A percentile compares a stretch with the other conserved stretches of the same genome.
These are phyloP conservation scores for Tetrapisispora fleetii DNA, from an alignment of 805 yeast species.

Conservation along the genomic window DNA sequence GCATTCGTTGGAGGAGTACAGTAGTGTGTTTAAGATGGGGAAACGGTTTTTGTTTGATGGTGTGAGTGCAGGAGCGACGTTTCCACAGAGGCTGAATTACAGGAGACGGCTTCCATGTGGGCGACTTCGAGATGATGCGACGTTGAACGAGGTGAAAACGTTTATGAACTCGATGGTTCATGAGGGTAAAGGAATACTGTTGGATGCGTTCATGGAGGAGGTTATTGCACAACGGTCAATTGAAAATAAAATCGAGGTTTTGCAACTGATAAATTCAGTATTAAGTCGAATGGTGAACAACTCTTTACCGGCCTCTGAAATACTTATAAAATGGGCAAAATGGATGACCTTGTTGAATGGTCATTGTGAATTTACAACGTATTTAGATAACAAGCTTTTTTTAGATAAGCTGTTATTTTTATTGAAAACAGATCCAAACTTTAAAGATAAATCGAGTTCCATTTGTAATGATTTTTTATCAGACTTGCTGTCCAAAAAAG, in stretches of 20 bases:
- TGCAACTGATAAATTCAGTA: constrained; percentile 11
- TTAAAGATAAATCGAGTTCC: neutral
- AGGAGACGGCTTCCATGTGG: neutral
- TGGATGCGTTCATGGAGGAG: constrained; percentile 11
- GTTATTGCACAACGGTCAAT: constrained; percentile 18
- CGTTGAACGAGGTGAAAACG: constrained; percentile 10
- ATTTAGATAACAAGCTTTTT: constrained; percentile 11
- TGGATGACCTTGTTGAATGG: constrained; percentile 20
- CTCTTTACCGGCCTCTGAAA: constrained; percentile 4
- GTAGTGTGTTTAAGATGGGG: neutral
- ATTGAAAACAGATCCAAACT: constrained; percentile 7
- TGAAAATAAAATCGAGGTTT: constrained; percentile 9
- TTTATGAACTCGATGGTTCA: constrained; percentile 13
- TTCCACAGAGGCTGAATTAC: neutral
- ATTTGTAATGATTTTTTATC: neutral
- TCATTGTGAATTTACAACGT: constrained; percentile 19
- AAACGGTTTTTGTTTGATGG: neutral
- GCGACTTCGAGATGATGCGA: neutral
- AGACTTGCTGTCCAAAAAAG: constrained; percentile 1
- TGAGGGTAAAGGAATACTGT: constrained; percentile 5
- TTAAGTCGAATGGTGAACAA: constrained; percentile 7
- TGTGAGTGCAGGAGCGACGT: neutral
- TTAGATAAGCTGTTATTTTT: constrained; percentile 13
- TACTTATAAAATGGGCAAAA: constrained; percentile 17
- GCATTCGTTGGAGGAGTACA: neutral